phyloP scores from a whole-genome alignment of 2,329 filamentous ascomycete genomes.

The Apiospora saccharicola region DNA sequence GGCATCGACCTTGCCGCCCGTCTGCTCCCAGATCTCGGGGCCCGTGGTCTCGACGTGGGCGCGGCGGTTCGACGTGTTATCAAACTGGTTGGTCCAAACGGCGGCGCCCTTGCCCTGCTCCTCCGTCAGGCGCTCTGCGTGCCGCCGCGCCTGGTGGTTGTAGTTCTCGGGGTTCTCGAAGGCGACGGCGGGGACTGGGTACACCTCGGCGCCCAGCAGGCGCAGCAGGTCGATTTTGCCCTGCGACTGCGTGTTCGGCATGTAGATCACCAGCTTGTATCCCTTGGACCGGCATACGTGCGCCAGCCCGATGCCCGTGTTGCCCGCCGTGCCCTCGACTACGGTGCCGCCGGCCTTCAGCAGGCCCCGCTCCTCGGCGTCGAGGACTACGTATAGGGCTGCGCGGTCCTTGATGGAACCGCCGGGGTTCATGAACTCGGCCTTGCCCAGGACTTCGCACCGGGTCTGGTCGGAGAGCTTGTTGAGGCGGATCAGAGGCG shows the following conservation, averaged over 20 bases:
- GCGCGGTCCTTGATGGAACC: constrained; percentile 97
- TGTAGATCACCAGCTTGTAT: constrained; percentile 98
- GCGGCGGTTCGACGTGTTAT: constrained; percentile 91
- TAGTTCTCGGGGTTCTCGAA: constrained; percentile 97
- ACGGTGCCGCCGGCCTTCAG: constrained; percentile 89
- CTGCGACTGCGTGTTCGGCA: constrained; percentile 98
- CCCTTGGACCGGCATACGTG: constrained; percentile 93
- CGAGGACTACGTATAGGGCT: constrained; percentile 89
- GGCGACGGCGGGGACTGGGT: constrained; percentile 93
- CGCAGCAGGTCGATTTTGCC: constrained; percentile 95
- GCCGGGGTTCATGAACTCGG: constrained; percentile 98
- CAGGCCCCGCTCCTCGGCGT: constrained; percentile 88
- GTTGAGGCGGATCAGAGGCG: constrained; percentile 90
- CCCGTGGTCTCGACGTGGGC: constrained; percentile 97
- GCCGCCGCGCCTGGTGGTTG: constrained; percentile 92
- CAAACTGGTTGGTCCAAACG: constrained; percentile 99
- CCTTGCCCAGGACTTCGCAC: constrained; percentile 94
- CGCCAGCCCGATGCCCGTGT: constrained; percentile 96
- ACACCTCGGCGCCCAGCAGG: constrained; percentile 91
- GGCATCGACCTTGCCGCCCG: constrained; percentile 82
- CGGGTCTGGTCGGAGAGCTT: constrained; percentile 88
- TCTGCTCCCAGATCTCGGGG: constrained; percentile 97
- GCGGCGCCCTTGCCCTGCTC: constrained; percentile 53
- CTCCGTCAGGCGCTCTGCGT: constrained; percentile 85
- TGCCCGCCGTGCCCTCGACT: constrained; percentile 95